Percentiles rank a stretch among this genome's conserved stretches.
Evolutionary conservation across 2,329 filamentous ascomycete species (phyloP).

Genomic region (Cordyceps farinosa): DNA sequence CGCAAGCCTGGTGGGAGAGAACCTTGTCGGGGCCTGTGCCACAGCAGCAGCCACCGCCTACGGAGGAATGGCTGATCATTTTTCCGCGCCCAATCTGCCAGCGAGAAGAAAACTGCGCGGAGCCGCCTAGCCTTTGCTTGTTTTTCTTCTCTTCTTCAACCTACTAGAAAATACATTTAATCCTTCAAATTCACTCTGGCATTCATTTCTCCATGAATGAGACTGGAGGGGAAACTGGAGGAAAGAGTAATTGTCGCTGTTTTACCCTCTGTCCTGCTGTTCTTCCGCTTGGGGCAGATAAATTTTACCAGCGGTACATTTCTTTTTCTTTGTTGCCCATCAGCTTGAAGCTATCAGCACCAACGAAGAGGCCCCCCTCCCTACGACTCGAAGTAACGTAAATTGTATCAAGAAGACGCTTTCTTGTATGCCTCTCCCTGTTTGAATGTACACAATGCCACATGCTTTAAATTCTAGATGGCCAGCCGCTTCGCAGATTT

Average conservation of each 20-base stretch:
- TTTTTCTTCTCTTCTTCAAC: conserved; percentile 32
- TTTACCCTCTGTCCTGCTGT: conserved; percentile 48
- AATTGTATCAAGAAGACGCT: background rate
- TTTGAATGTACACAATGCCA: background rate
- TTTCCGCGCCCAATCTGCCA: conserved; percentile 23
- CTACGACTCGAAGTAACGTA: background rate
- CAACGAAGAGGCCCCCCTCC: background rate
- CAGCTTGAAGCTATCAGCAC: background rate
- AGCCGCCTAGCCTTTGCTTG: conserved; percentile 10
- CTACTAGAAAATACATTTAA: conserved; percentile 42
- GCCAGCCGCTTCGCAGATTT: too few species aligned
- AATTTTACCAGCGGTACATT: conserved; percentile 36
- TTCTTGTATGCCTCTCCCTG: background rate
- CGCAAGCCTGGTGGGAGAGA: background rate
- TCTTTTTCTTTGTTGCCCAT: conserved; percentile 9
- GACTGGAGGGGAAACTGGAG: conserved; percentile 68
- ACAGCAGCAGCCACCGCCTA: conserved; percentile 2
- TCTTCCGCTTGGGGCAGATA: conserved; percentile 34
- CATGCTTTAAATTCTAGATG: background rate
- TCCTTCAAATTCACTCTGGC: conserved; percentile 69
- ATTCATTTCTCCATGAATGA: conserved; percentile 51
- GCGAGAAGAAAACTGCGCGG: conserved; percentile 12
- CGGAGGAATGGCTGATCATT: conserved; percentile 19
- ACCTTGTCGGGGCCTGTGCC: background rate
- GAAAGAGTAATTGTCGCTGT: conserved; percentile 51